Conservation (phyloP, 441 rosid genomes). For the Gossypium schwendimanii region DNA sequence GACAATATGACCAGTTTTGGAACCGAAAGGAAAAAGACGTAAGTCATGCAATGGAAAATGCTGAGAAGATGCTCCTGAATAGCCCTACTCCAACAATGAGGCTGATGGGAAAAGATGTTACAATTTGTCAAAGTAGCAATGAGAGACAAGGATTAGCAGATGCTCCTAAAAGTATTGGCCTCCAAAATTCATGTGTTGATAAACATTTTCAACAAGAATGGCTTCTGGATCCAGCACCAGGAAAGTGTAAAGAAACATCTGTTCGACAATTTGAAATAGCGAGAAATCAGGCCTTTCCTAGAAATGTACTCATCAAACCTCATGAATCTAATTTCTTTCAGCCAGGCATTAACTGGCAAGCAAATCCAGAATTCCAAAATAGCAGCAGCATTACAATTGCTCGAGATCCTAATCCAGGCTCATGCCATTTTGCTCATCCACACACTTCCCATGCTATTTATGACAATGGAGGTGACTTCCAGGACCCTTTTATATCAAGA, state of each 20-base stretch:
- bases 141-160: slow-evolving; percentile 23
- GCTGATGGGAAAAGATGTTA: slow-evolving; percentile 60
- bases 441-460: slow-evolving; percentile 20
- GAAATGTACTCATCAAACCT: slow-evolving; percentile 12
- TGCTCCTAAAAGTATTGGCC: slow-evolving; percentile 16
- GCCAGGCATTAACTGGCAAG: slow-evolving; percentile 26
- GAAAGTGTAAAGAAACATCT: slow-evolving; percentile 17
- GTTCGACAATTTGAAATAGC: slow-evolving; percentile 16
- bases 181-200: slow-evolving; percentile 11
- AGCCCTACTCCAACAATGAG: slow-evolving; percentile 41
- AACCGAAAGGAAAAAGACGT: slow-evolving; percentile 15
- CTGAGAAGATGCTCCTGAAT: slow-evolving; percentile 19
- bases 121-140: slow-evolving; percentile 32
- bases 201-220: slow-evolving; percentile 22
- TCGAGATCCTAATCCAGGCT: slow-evolving; percentile 17
- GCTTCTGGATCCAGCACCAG: slow-evolving; percentile 18
- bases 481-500: slow-evolving; percentile 23
- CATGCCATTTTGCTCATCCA: slow-evolving; percentile 19
- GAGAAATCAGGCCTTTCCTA: slow-evolving; percentile 13
- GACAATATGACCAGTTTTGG: slow-evolving; percentile 19
- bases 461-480: slow-evolving; percentile 20
- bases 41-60: slow-evolving; percentile 12
- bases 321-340: slow-evolving; percentile 23
- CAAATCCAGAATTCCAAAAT: slow-evolving; percentile 19
- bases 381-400: slow-evolving; percentile 15